These are phyloP conservation scores for Draba incana DNA, from an alignment of 345 rosid genomes.

Conservation along the genomic window DNA sequence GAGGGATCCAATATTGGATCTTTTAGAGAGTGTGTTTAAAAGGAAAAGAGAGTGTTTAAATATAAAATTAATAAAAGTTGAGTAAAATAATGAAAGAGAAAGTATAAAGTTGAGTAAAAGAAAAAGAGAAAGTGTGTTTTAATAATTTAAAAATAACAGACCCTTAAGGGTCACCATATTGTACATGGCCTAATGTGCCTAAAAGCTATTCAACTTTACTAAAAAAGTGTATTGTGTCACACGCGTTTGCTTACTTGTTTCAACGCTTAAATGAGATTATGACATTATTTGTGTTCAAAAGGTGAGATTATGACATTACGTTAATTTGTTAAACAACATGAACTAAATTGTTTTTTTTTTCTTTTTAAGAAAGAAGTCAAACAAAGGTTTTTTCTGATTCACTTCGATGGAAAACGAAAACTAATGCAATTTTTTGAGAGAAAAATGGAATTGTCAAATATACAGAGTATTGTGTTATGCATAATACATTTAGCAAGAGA, in stretches of 20 bases:
- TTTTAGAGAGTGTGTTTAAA: no score
- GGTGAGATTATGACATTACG: background rate
- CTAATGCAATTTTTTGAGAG: background rate
- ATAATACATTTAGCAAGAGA: conserved; percentile 14
- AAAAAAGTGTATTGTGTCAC: conserved; percentile 1
- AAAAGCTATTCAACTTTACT: background rate
- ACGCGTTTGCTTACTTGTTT: conserved; percentile 18
- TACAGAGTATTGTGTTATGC: background rate
- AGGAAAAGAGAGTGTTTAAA: no score
- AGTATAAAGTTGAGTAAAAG: no score
- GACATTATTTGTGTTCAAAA: background rate
- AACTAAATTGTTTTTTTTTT: background rate
- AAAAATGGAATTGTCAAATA: background rate
- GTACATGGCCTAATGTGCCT: no score
- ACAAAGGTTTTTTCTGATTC: background rate
- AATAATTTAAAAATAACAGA: no score
- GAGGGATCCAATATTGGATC: no score
- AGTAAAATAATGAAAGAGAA: no score
- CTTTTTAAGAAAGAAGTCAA: no score
- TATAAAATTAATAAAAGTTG: no score
- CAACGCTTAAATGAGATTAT: conserved; percentile 26
- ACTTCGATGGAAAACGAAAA: background rate
- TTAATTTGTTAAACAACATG: conserved; percentile 13
- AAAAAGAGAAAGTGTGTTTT: no score
- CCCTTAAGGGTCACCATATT: no score